Percentiles rank a stretch among this genome's conserved stretches.
Evolutionary conservation across 345 rosid species (phyloP).

Genomic region (Syzygium grande): DNA sequence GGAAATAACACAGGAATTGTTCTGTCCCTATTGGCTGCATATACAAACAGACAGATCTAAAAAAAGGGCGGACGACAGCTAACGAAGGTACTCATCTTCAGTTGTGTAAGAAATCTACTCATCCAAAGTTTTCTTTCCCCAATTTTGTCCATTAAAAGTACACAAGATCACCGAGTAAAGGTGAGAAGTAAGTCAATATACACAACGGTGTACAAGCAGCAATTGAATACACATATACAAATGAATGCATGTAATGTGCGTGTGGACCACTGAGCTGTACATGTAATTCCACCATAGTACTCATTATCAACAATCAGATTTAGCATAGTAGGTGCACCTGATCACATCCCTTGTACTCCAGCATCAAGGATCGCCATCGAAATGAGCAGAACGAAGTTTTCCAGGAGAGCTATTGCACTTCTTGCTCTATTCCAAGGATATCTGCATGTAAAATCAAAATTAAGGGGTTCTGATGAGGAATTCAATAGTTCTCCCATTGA

Average conservation of each 20-base stretch:
- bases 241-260: background rate
- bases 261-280: background rate
- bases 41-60: background rate
- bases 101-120: background rate
- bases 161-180: background rate
- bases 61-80: too few relatives aligned
- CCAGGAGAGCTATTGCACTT: background rate
- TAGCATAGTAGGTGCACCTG: background rate
- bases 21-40: background rate
- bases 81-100: background rate
- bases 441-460: slow-evolving; percentile 7
- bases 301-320: background rate
- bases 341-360: background rate
- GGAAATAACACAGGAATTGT: background rate
- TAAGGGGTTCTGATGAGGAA: background rate
- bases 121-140: background rate
- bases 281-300: background rate
- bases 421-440: slow-evolving; percentile 21
- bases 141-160: background rate
- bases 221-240: background rate
- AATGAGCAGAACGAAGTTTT: background rate
- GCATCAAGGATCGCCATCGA: background rate
- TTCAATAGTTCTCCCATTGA: background rate
- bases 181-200: background rate
- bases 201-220: background rate